Base-by-base conservation (phyloP, 2,329 filamentous ascomycete genomes). In the Trichoderma sp. region DNA sequence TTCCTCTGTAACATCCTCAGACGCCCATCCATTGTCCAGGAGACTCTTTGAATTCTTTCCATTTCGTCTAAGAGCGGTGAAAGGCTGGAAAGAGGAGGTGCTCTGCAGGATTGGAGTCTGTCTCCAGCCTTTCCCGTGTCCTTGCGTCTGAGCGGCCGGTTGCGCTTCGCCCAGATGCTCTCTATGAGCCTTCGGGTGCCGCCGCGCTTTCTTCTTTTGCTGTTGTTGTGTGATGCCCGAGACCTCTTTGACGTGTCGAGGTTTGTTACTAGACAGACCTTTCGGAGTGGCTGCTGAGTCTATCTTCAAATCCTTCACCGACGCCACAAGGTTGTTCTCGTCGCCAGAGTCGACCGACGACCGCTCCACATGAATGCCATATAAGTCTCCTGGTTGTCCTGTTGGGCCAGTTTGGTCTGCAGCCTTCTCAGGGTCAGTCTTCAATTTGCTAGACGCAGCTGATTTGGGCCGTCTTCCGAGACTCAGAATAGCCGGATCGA, bases 1-100 rank as follows among this genome's bases (percentile, higher is more conserved):
- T 77, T 96, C 95, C 80, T 98, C 96, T 0, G 93, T 97, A 26
- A 95, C 94, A 76, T 98, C 95, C 77, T 97, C 96, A 0, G 95
- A 97, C 4, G 93, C 94, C 94, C 95, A 98, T 4, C 93, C 95
- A 77, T 93, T 96, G 54, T 93, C 87, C 10, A 79, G 79, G 34
- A 77, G 77, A 56, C 77, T 79, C 73, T 79, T 83, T 68, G 78
- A 81, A 70, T 82, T 83, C 73, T 82, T 80, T 71, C 76, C 81
- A 77, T 79, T 86, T 78, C 78, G 90, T 82, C 86, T 93, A 1
- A 90, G 77, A 0, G 85, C 85, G 54, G 83, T 81, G 73, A 87
- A 90, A 0, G 88, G 88, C 75, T 90, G 88, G 70, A 90, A 90
- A 0, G 86, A 87, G 3, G 86, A 79, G 8, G 83, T 88, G 68